phyloP scores from a whole-genome alignment of 1,284 basidiomycete species.

The Entoloma clypeatum region DNA sequence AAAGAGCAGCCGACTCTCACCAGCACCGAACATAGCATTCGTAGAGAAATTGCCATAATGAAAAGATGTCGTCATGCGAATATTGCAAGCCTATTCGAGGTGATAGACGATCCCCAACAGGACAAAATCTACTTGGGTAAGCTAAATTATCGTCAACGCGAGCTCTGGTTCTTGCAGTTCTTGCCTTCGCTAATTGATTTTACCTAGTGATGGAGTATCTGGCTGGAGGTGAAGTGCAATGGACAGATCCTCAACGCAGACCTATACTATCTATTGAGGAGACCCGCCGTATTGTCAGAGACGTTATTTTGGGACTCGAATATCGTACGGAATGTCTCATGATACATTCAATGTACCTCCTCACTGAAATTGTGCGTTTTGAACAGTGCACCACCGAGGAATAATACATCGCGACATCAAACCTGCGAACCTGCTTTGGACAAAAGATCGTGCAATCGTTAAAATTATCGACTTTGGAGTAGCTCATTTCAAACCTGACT shows the following conservation, averaged over 20 bases:
- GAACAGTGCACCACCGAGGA: slow-evolving; percentile 78
- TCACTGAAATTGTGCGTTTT: slow-evolving; percentile 2
- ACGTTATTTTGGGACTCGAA: slow-evolving; percentile 79
- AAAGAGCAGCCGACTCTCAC: slow-evolving; percentile 22
- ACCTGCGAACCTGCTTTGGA: slow-evolving; percentile 83
- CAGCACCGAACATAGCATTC: slow-evolving; percentile 44
- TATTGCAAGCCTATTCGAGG: slow-evolving; percentile 78
- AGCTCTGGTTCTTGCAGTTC: neutral
- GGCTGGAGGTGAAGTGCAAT: slow-evolving; percentile 79
- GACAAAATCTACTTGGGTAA: slow-evolving; percentile 81
- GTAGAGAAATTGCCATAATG: slow-evolving; percentile 85
- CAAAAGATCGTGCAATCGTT: slow-evolving; percentile 62
- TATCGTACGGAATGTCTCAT: slow-evolving; percentile 52
- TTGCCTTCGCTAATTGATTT: neutral
- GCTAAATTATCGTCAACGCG: slow-evolving; percentile 23
- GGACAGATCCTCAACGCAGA: slow-evolving; percentile 53
- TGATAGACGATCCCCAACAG: slow-evolving; percentile 80
- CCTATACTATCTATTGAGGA: slow-evolving; percentile 73
- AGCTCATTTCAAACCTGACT: slow-evolving; percentile 65
- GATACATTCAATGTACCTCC: neutral
- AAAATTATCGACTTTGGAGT: slow-evolving; percentile 93
- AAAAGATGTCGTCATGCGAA: slow-evolving; percentile 79
- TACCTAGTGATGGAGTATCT: slow-evolving; percentile 79
- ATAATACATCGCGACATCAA: slow-evolving; percentile 95
- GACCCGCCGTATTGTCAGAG: slow-evolving; percentile 73